phyloP scores from a whole-genome alignment of 306 rosid genomes.

The Quercus ilex region DNA sequence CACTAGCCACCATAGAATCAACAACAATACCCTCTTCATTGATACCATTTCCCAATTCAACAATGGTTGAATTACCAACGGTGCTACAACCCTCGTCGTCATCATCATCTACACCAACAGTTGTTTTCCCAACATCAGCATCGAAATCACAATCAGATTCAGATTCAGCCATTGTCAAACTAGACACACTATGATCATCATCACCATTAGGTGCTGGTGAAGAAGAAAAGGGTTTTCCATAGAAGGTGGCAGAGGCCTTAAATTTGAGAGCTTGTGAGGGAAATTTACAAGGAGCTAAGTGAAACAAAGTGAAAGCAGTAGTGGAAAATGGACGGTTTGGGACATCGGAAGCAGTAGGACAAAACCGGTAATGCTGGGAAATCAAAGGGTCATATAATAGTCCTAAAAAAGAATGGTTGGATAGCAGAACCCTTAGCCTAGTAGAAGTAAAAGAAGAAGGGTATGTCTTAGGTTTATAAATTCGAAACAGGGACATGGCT shows the following conservation, averaged over 20 bases:
- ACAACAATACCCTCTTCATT: too few species aligned
- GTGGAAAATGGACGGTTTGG: constrained; percentile 33
- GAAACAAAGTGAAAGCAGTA: neutral
- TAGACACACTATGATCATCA: too few species aligned
- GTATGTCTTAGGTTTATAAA: too few species aligned
- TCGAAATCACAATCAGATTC: constrained; percentile 30
- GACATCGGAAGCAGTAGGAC: constrained; percentile 14
- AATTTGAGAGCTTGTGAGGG: constrained; percentile 21
- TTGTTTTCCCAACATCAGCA: constrained; percentile 43
- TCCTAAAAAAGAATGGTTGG: constrained; percentile 21
- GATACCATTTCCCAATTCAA: too few species aligned
- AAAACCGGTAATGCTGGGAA: neutral
- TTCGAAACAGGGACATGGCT: too few species aligned
- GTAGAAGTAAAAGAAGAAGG: constrained; percentile 10
- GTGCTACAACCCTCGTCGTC: too few species aligned
- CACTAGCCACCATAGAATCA: too few species aligned
- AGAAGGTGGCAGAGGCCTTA: neutral
- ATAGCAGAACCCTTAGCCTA: constrained; percentile 32
- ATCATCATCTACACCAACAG: too few species aligned
- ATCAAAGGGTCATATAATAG: constrained; percentile 9
- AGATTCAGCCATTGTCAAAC: too few species aligned
- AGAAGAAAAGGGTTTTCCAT: too few species aligned
- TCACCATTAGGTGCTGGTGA: too few species aligned
- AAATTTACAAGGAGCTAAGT: neutral
- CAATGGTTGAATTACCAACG: neutral